phyloP scores from a whole-genome alignment of 768 basidiomycete species.

The Collybia sordida region DNA sequence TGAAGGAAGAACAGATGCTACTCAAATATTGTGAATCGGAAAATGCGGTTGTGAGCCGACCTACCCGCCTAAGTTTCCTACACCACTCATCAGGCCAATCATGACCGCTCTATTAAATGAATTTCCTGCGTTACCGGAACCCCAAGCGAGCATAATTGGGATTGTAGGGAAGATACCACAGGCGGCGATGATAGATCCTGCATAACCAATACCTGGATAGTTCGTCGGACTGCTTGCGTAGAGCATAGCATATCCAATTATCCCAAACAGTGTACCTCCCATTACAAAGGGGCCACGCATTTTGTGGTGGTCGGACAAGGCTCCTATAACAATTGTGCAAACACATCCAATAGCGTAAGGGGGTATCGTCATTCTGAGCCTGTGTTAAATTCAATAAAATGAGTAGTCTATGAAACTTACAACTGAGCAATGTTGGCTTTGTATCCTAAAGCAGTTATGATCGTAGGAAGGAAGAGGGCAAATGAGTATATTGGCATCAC shows the following conservation, averaged over 20 bases:
- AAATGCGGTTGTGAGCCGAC: conserved; percentile 1
- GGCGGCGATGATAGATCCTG: conserved; percentile 49
- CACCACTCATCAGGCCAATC: conserved; percentile 51
- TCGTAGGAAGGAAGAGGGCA: conserved; percentile 51
- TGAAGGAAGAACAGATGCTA: conserved; percentile 33
- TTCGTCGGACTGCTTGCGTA: conserved; percentile 27
- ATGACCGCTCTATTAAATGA: conserved; percentile 45
- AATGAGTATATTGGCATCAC: conserved; percentile 44
- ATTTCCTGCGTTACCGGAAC: conserved; percentile 52
- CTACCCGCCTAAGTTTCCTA: conserved; percentile 53
- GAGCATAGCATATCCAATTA: conserved; percentile 54
- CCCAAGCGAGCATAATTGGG: conserved; percentile 52
- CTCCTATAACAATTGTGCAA: conserved; percentile 38
- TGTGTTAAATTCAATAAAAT: conserved; percentile 42
- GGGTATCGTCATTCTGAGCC: conserved; percentile 50
- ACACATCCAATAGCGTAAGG: conserved; percentile 48
- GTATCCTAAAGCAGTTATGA: conserved; percentile 40
- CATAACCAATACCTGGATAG: conserved; percentile 38
- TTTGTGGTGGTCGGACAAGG: conserved; percentile 40
- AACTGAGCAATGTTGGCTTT: too few relatives aligned
- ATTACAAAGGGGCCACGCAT: conserved; percentile 51
- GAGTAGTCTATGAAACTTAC: not conserved
- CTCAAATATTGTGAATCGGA: too few relatives aligned
- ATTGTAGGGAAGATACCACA: conserved; percentile 55
- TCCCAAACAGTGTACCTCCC: conserved; percentile 35